Evolutionary conservation across 148 eudicot species (phyloP).

Genomic region (Drosera capensis): DNA sequence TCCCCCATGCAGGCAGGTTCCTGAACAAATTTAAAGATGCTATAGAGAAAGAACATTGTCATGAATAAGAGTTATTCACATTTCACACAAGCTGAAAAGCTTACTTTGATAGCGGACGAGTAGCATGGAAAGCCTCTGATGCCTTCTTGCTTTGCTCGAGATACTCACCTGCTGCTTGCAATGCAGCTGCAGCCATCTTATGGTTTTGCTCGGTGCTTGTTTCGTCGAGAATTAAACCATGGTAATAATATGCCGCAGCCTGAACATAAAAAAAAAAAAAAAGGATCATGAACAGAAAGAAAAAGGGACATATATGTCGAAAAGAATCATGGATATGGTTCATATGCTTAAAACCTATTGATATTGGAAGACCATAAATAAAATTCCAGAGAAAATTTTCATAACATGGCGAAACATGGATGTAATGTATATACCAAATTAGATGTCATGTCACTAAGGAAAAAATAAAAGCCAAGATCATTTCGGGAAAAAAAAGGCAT

Average conservation of each 20-base stretch:
- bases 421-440: too few species aligned
- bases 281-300: slow-evolving; percentile 1
- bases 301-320: background rate
- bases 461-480: too few species aligned
- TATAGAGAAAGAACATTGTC: too few species aligned
- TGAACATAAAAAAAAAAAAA: slow-evolving; percentile 13
- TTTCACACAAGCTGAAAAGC: too few species aligned
- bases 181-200: slow-evolving; percentile 94
- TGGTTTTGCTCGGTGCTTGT: slow-evolving; percentile 98
- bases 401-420: too few species aligned
- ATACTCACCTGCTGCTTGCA: slow-evolving; percentile 93
- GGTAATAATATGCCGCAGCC: slow-evolving; percentile 98
- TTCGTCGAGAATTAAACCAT: slow-evolving; percentile 92
- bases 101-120: slow-evolving; percentile 79
- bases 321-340: background rate
- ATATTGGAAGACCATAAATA: too few species aligned
- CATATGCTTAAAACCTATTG: too few species aligned
- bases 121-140: slow-evolving; percentile 64
- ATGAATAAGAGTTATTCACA: too few species aligned
- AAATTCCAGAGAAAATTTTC: too few species aligned
- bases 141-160: slow-evolving; percentile 86
- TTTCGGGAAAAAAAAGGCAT: too few species aligned
- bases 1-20: slow-evolving; percentile 94
- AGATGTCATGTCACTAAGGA: too few species aligned
- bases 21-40: too few species aligned